Percentiles rank a stretch among this genome's conserved stretches.
Evolutionary conservation across 345 rosid species (phyloP).

Genomic region (Brassica rapa): DNA sequence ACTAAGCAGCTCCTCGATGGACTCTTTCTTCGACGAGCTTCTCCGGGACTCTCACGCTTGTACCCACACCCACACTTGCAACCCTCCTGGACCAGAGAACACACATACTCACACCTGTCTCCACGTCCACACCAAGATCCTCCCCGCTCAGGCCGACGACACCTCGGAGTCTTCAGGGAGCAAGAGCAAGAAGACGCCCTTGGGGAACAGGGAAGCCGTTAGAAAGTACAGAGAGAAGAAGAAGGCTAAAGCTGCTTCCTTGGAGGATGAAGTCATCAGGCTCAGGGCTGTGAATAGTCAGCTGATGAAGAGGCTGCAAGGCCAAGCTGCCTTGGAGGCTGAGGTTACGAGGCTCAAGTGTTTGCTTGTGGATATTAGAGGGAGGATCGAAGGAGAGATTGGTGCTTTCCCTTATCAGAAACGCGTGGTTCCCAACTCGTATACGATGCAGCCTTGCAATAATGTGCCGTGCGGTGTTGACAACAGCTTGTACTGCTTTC

Average conservation of each 20-base stretch:
- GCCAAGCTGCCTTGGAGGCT: background rate
- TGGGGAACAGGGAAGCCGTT: background rate
- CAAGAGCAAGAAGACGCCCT: background rate
- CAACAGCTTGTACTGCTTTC: conserved; percentile 57
- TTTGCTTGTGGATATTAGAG: conserved; percentile 48
- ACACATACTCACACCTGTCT: background rate
- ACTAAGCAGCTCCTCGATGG: background rate
- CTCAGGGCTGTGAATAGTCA: background rate
- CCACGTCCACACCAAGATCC: background rate
- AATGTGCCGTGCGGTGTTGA: conserved; percentile 68
- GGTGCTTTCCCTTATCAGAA: conserved; percentile 94
- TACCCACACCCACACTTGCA: background rate
- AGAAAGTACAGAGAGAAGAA: background rate
- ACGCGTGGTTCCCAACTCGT: conserved; percentile 42
- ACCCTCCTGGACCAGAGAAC: background rate
- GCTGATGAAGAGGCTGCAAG: background rate
- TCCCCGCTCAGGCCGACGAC: background rate
- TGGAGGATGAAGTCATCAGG: background rate
- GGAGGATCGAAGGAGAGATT: conserved; percentile 93
- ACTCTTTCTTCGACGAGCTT: background rate
- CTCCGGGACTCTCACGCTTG: background rate
- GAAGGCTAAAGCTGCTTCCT: background rate
- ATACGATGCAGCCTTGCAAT: conserved; percentile 73
- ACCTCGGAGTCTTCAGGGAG: background rate
- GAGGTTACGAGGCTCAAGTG: background rate